A percentile compares a stretch with the other conserved stretches of the same genome.
Conservation (phyloP, 139 green algal species). For the Micromonas commoda region DNA sequence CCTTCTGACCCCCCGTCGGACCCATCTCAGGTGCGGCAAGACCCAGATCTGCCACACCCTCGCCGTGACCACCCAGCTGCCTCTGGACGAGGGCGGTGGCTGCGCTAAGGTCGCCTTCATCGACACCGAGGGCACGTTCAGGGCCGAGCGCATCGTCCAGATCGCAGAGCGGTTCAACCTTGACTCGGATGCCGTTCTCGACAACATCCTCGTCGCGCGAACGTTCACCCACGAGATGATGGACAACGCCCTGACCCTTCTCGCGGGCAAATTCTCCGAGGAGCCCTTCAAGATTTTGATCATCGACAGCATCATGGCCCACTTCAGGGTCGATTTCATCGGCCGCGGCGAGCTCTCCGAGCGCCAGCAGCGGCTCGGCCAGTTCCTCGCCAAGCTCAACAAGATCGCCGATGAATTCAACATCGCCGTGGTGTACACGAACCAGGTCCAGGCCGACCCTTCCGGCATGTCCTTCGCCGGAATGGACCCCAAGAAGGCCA, state of each 20-base stretch:
- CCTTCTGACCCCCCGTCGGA: neutral
- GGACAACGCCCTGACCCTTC: constrained; percentile 49
- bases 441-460: constrained; percentile 73
- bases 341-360: constrained; percentile 85
- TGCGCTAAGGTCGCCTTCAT: constrained; percentile 60
- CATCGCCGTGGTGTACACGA: constrained; percentile 80
- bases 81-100: constrained; percentile 38
- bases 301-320: constrained; percentile 78
- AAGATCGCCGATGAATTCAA: constrained; percentile 88
- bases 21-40: constrained; percentile 16
- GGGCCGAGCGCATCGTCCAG: constrained; percentile 64
- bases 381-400: constrained; percentile 60
- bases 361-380: constrained; percentile 78
- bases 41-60: constrained; percentile 80
- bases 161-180: constrained; percentile 80
- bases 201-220: constrained; percentile 69
- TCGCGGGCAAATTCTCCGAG: constrained; percentile 68
- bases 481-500: constrained; percentile 72
- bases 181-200: constrained; percentile 61
- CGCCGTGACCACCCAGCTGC: constrained; percentile 73
- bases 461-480: constrained; percentile 61
- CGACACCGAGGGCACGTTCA: constrained; percentile 92
- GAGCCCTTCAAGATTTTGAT: constrained; percentile 62
- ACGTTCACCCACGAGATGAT: constrained; percentile 79
- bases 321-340: constrained; percentile 77